Conservation (phyloP, 495 filamentous ascomycete species). For the Neurospora hispaniola region DNA sequence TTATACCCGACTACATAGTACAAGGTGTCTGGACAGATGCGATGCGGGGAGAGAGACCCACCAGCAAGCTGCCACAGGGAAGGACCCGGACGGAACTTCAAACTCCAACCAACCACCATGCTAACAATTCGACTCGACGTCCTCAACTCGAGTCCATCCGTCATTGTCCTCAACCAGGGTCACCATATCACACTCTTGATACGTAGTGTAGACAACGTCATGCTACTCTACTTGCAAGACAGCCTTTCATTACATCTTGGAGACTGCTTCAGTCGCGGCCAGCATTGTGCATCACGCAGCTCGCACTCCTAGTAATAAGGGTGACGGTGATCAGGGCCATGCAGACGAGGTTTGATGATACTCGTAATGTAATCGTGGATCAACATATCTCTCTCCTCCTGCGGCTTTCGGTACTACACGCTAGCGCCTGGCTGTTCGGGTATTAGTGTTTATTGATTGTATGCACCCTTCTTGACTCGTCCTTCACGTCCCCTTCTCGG, state of each 20-base stretch:
- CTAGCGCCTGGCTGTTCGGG: not conserved
- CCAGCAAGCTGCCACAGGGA: not conserved
- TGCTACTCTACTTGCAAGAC: not conserved
- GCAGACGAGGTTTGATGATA: not conserved
- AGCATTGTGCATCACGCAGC: not conserved
- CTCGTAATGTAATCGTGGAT: not conserved
- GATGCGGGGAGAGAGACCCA: not conserved
- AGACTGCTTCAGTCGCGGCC: not conserved
- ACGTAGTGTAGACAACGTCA: not conserved
- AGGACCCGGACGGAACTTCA: not conserved
- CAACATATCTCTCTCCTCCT: not conserved
- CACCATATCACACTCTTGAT: not conserved
- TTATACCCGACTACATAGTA: too few relatives aligned
- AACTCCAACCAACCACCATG: not conserved
- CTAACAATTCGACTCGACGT: not conserved
- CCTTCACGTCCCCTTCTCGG: not conserved
- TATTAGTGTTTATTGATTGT: not conserved
- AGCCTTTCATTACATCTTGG: not conserved
- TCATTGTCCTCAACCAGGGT: not conserved
- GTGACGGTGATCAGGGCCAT: not conserved
- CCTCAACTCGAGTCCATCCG: not conserved
- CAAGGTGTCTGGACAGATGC: not conserved
- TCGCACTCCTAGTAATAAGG: not conserved
- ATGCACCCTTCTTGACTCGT: not conserved
- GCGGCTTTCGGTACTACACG: not conserved